phyloP scores from a whole-genome alignment of 129 eudicot species.

The Rutidosis leptorrhynchoides region DNA sequence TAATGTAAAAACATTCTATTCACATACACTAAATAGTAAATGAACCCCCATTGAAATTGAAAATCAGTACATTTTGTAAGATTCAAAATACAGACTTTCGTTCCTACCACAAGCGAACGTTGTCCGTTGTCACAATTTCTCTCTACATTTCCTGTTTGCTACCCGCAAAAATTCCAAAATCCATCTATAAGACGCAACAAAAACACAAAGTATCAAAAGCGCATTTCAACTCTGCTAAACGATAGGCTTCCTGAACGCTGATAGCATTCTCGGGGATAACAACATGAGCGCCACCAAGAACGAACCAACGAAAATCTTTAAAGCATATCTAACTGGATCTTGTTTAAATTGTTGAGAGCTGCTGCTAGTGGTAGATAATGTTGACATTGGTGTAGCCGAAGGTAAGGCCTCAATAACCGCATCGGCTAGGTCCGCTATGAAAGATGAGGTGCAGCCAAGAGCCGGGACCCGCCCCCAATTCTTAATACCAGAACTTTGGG shows the following conservation, averaged over 20 bases:
- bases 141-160: not conserved
- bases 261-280: constrained; percentile 2
- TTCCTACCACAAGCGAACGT: not conserved
- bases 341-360: constrained; percentile 6
- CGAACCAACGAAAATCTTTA: constrained; percentile 13
- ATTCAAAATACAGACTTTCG: no score
- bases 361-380: not conserved
- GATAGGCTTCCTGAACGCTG: constrained; percentile 12
- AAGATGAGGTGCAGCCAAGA: constrained; percentile 63
- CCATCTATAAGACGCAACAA: not conserved
- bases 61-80: no score
- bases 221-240: not conserved
- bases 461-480: constrained; percentile 98
- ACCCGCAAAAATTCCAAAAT: not conserved
- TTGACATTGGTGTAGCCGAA: constrained; percentile 53
- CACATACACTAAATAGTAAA: no score
- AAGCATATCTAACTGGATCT: constrained; percentile 11
- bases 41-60: no score
- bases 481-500: constrained; percentile 69
- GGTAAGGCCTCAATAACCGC: constrained; percentile 92
- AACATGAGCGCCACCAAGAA: not conserved
- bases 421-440: constrained; percentile 78
- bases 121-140: not conserved
- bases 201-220: not conserved
- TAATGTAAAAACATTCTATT: no score